Conservation (phyloP, 345 rosid genomes). For the Balakata baccata region DNA sequence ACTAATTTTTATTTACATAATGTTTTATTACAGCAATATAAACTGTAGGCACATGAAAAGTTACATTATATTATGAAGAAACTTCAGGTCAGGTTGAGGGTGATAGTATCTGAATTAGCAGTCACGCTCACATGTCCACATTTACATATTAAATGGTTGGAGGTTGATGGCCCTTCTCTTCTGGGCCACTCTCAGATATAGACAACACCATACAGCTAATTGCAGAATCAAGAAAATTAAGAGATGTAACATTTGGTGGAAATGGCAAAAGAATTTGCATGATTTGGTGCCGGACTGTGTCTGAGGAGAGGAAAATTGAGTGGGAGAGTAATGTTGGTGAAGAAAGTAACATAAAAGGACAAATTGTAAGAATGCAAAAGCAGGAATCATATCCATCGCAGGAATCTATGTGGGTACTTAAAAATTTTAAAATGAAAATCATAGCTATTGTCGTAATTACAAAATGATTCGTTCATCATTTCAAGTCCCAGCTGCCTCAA, state of each 20-base stretch:
- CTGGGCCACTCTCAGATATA: background rate
- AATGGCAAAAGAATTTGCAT: background rate
- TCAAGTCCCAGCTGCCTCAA: conserved; percentile 9
- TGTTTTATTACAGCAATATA: no score
- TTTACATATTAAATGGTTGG: background rate
- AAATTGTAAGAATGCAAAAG: background rate
- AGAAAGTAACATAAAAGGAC: background rate
- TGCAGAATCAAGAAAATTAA: background rate
- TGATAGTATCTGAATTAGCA: no score
- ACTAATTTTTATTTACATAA: no score
- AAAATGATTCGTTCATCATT: conserved; percentile 23
- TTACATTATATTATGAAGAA: no score
- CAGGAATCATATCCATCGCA: background rate
- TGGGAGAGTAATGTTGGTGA: background rate
- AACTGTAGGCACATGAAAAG: no score
- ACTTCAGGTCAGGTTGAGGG: no score
- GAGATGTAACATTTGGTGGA: background rate
- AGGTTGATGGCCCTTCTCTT: background rate
- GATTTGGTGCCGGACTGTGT: background rate
- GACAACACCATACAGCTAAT: conserved; percentile 5
- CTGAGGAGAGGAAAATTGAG: background rate
- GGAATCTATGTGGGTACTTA: background rate
- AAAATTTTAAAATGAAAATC: background rate
- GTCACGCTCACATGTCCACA: no score
- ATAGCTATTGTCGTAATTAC: background rate